A percentile compares a stretch with the other conserved stretches of the same genome.
These are phyloP conservation scores for Ogataea populi-albae DNA, from an alignment of 805 yeast genomes.

Conservation along the genomic window DNA sequence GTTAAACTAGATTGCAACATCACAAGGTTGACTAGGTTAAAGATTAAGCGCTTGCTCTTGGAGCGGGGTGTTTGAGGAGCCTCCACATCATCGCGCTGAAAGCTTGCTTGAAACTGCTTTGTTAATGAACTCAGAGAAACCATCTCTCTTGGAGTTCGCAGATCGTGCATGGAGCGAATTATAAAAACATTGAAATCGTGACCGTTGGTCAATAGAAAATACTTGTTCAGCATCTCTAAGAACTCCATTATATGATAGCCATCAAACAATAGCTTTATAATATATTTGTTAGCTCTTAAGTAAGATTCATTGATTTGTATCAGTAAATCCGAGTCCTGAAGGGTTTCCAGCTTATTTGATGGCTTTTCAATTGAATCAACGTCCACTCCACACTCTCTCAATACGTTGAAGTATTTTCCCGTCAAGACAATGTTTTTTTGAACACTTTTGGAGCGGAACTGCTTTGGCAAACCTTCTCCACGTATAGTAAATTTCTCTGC, in stretches of 20 bases:
- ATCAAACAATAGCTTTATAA: constrained; percentile 54
- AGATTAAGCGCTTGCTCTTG: constrained; percentile 26
- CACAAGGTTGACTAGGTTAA: constrained; percentile 16
- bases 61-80: constrained; percentile 7
- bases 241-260: constrained; percentile 56
- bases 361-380: constrained; percentile 8
- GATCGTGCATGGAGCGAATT: constrained; percentile 48
- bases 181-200: constrained; percentile 52
- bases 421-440: constrained; percentile 70
- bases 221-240: constrained; percentile 49
- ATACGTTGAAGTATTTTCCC: constrained; percentile 80
- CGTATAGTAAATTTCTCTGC: constrained; percentile 70
- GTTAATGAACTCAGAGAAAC: constrained; percentile 33
- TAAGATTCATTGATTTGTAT: constrained; percentile 61
- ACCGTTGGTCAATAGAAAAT: constrained; percentile 55
- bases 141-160: constrained; percentile 36
- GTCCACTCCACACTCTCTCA: constrained; percentile 57
- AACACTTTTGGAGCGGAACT: constrained; percentile 49
- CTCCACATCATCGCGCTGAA: constrained; percentile 13
- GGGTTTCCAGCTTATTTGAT: constrained; percentile 12
- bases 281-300: constrained; percentile 58
- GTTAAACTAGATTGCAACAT: constrained; percentile 21
- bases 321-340: constrained; percentile 40
- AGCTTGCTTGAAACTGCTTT: constrained; percentile 27
- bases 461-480: constrained; percentile 70